These are phyloP conservation scores for Huntiella savannae DNA, from an alignment of 2,329 filamentous ascomycete genomes.

Conservation along the genomic window DNA sequence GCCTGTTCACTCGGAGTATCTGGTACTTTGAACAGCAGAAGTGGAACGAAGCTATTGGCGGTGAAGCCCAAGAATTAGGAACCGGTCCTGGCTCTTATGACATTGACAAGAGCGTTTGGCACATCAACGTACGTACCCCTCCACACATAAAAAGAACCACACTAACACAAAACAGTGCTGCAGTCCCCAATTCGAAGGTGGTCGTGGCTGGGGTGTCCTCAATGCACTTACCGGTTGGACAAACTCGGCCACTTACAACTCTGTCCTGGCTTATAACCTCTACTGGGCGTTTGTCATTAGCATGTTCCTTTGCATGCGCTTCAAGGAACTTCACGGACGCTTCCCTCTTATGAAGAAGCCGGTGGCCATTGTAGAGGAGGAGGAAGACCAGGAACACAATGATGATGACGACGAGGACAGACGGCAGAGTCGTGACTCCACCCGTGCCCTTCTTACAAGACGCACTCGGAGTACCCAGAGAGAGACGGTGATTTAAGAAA, in stretches of 20 bases:
- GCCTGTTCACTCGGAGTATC: slow-evolving; percentile 58
- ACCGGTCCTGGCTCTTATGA: slow-evolving; percentile 59
- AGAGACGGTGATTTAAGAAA: background rate
- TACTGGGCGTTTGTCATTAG: slow-evolving; percentile 62
- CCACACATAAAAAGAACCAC: background rate
- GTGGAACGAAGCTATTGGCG: slow-evolving; percentile 47
- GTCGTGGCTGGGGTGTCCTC: slow-evolving; percentile 72
- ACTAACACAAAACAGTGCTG: slow-evolving; percentile 41
- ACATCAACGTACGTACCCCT: slow-evolving; percentile 48
- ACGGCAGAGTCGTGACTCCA: slow-evolving; percentile 9
- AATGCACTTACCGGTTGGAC: slow-evolving; percentile 74
- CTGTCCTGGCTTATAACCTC: slow-evolving; percentile 69
- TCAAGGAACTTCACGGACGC: slow-evolving; percentile 32
- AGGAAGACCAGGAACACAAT: background rate
- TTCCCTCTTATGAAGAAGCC: slow-evolving; percentile 9
- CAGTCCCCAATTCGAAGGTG: slow-evolving; percentile 51
- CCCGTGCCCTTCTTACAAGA: slow-evolving; percentile 6
- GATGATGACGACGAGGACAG: background rate
- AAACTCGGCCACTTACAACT: slow-evolving; percentile 75
- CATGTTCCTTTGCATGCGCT: slow-evolving; percentile 45
- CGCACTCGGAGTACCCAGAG: slow-evolving; percentile 1
- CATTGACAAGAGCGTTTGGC: slow-evolving; percentile 61
- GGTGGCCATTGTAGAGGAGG: background rate
- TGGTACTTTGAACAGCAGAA: slow-evolving; percentile 55
- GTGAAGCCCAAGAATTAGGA: slow-evolving; percentile 31